Evolutionary conservation across 768 basidiomycete genomes (phyloP).

Genomic region (Russula abietina): DNA sequence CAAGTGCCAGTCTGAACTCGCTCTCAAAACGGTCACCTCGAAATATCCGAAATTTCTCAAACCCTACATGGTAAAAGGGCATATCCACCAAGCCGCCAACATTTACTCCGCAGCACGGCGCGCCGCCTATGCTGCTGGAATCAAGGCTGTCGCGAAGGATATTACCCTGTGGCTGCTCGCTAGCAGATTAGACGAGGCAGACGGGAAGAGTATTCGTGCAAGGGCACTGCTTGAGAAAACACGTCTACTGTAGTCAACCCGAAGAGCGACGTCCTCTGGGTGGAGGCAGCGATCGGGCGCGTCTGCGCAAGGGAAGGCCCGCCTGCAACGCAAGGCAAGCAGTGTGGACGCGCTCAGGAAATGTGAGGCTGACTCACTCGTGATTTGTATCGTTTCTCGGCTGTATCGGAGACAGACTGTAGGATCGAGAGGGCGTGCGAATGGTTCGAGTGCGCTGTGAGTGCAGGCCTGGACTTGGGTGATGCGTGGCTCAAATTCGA

Average conservation of each 20-base stretch:
- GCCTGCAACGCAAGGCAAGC: too few species aligned
- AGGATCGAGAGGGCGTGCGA: conserved; percentile 31
- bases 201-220: conserved; percentile 94
- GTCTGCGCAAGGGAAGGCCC: conserved; percentile 57
- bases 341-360: too few species aligned
- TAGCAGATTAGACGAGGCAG: conserved; percentile 82
- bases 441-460: conserved; percentile 86
- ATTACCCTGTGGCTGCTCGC: conserved; percentile 86
- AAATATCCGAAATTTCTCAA: conserved; percentile 90
- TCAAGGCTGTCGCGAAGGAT: conserved; percentile 83
- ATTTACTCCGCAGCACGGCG: conserved; percentile 64
- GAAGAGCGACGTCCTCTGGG: conserved; percentile 81
- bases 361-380: too few species aligned
- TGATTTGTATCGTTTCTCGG: too few species aligned
- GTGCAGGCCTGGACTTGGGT: conserved; percentile 63
- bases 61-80: conserved; percentile 95
- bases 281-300: conserved; percentile 84
- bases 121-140: conserved; percentile 72
- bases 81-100: conserved; percentile 66
- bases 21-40: conserved; percentile 63
- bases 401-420: too few species aligned
- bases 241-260: conserved; percentile 79
- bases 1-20: conserved; percentile 67
- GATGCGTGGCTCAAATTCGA: conserved; percentile 96
- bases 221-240: conserved; percentile 83